Base-by-base conservation (phyloP, 2,329 filamentous ascomycete species). In the Colletotrichum falcatum region DNA sequence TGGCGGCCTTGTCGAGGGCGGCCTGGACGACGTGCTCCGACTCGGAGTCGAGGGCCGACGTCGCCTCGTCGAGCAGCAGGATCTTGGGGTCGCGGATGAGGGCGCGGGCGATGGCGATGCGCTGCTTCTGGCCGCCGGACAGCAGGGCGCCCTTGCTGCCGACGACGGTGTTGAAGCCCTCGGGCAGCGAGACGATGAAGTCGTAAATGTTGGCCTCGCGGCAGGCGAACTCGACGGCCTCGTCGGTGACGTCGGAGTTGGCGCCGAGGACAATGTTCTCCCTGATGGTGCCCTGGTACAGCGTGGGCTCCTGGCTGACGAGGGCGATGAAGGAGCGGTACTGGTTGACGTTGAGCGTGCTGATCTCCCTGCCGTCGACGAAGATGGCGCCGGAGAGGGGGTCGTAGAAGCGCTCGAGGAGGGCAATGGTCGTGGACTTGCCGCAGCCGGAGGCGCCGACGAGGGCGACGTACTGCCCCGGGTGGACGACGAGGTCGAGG, bases 381-480 rank as follows among this genome's bases (percentile, higher is more conserved):
- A 90, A 93, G 42, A 99, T 86, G 18, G 90, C 90, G 16, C 96
- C 96, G 0, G 89, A 87, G 0, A 96, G 86, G 0, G 95, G 93
- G 75, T 98, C 94, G 78, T 98, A 98, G 83, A 98, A 98, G 42
- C 96, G 92, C 79, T 98, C 95, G 39, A 98, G 85, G 5, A 98
- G 86, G 4, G 94, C 92, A 78, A 98, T 97, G 0, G 95, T 97
- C 0, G 96, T 98, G 60, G 91, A 94, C 84, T 99, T 98, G 68
- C 96, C 96, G 77, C 95, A 97, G 3, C 96, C 95, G 55, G 92
- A 96, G 0, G 95, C 92, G n/a, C 96, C 96, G 11, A 98, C 96
- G 2, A 98, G 88, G 0, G 95, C 96, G 9, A 95, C 88, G 75
- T 95, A 96, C 78, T 95, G 92, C 5, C 93, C 94, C 0, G 93